A percentile compares a stretch with the other conserved stretches of the same genome.
These are phyloP conservation scores for Kurtzmaniella cleridarum DNA, from an alignment of 805 yeast genomes.

Conservation along the genomic window DNA sequence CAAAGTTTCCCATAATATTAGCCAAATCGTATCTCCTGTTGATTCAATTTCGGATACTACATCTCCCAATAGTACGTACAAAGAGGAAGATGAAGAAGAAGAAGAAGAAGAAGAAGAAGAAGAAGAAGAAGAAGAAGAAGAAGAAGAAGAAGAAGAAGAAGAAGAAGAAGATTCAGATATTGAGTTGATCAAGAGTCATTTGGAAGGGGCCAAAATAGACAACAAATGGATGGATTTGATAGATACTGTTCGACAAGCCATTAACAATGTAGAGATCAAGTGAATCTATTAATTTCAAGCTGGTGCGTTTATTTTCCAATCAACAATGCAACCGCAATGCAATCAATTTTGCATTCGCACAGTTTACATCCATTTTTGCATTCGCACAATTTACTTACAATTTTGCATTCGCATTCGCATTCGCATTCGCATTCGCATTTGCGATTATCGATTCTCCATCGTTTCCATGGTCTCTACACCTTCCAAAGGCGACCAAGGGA, in stretches of 20 bases:
- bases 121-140: slow-evolving; percentile 1
- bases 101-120: not conserved
- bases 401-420: too few relatives aligned
- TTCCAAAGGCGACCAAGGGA: not conserved
- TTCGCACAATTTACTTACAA: too few relatives aligned
- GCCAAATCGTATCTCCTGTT: too few relatives aligned
- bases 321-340: too few relatives aligned
- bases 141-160: slow-evolving; percentile 10
- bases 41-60: too few relatives aligned
- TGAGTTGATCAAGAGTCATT: slow-evolving; percentile 14
- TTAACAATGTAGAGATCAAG: too few relatives aligned
- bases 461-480: slow-evolving; percentile 6
- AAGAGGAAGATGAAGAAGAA: not conserved
- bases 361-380: too few relatives aligned
- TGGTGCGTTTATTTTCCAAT: too few relatives aligned
- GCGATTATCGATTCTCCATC: not conserved
- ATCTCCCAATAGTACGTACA: not conserved
- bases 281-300: too few relatives aligned
- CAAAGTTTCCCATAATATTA: not conserved
- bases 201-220: not conserved
- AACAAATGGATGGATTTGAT: slow-evolving; percentile 6
- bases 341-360: too few relatives aligned
- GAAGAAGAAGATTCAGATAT: slow-evolving; percentile 16
- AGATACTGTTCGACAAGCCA: slow-evolving; percentile 11
- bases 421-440: too few relatives aligned